phyloP scores from a whole-genome alignment of 2,329 filamentous ascomycete genomes.

The Didymella pinodella region DNA sequence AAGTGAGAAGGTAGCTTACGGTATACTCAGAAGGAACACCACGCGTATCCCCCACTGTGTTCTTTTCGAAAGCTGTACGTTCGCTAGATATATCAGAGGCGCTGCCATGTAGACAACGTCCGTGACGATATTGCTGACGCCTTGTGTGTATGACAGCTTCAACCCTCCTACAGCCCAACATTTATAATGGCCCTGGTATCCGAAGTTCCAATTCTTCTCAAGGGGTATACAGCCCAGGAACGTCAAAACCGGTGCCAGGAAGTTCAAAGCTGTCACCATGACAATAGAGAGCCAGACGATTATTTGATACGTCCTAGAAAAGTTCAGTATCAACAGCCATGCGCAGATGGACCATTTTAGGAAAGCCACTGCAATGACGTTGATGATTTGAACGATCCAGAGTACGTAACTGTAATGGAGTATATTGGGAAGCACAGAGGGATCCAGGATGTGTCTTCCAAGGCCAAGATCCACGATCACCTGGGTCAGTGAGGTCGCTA shows the following conservation, averaged over 20 bases:
- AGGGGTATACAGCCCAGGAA: constrained; percentile 37
- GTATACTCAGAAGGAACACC: constrained; percentile 40
- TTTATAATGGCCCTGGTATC: constrained; percentile 13
- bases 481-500: constrained; percentile 22
- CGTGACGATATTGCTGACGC: constrained; percentile 38
- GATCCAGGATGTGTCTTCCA: constrained; percentile 36
- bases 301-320: constrained; percentile 32
- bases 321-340: constrained; percentile 39
- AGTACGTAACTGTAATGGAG: constrained; percentile 31
- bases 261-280: constrained; percentile 38
- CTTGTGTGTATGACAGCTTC: constrained; percentile 35
- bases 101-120: constrained; percentile 40
- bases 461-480: constrained; percentile 27
- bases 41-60: constrained; percentile 41
- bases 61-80: constrained; percentile 30
- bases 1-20: constrained; percentile 26
- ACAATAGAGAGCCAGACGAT: constrained; percentile 40
- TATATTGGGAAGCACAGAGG: constrained; percentile 26
- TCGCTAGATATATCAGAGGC: constrained; percentile 38
- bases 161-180: constrained; percentile 35
- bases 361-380: constrained; percentile 39
- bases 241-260: constrained; percentile 34
- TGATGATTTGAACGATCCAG: constrained; percentile 37
- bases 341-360: constrained; percentile 43
- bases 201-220: constrained; percentile 38